Base-by-base conservation (phyloP, 2,329 filamentous ascomycete species). In the Colletotrichum camelliae region DNA sequence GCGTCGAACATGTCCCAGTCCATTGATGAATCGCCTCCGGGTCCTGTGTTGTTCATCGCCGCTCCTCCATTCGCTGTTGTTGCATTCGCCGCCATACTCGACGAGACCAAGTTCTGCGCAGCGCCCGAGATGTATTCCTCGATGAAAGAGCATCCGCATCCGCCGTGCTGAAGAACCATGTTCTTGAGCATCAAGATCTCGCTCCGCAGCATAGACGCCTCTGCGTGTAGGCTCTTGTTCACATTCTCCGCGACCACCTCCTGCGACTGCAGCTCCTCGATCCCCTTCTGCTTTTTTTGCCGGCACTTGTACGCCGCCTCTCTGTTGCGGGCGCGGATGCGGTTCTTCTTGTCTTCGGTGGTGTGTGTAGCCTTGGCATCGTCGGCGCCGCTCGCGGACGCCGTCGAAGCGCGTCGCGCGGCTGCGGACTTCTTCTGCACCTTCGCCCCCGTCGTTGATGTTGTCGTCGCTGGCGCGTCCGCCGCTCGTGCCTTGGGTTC, bases 261-360 rank as follows among this genome's bases (percentile, higher is more conserved):
- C n/a, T 77, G 75, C 4, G 68, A 72, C 24, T 77, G 77, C 55
- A 77, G 68, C 61, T 72, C 71, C 8, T 67, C 61, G 55, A 77
- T 75, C 5, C 77, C 68, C 68, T 77, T 74, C 29, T 77, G 77
- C 65, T 77, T 77, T 35, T 77, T 77, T 13, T 75, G 31, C 6
- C 77, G 67, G 61, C 77, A 77, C 65, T 77, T 77, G n/a, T 77
- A 71, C 35, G 77, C 77, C 2, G 77, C 77, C 75, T 77, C 75
- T 18, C 77, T 65, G 27, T 77, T 77, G 7, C 77, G 75, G 21
- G 68, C 71, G 21, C 77, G 77, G 15, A 77, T 68, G 16, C 72
- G 72, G 7, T 68, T 64, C 55, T 75, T 77, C 55, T 77, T 77
- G 4, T 77, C 77, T 35, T 61, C 27, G n/a, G 24, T 2, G 35